phyloP scores from a whole-genome alignment of 2,329 filamentous ascomycete species.

The Talaromyces sp. region DNA sequence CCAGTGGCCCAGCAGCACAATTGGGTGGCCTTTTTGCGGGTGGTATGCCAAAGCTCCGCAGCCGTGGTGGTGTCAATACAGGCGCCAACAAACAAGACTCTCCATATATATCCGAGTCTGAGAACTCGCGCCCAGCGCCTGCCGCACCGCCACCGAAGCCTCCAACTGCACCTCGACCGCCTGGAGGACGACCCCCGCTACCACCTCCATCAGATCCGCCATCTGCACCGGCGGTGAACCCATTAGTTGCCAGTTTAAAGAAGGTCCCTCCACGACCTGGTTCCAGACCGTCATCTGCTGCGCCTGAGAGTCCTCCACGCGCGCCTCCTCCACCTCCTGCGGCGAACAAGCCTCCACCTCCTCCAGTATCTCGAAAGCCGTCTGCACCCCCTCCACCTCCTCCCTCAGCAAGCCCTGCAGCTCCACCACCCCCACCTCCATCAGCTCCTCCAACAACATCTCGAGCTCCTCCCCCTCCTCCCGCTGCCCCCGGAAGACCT shows the following conservation, averaged over 20 bases:
- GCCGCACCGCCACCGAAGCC: constrained; percentile 58
- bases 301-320: constrained; percentile 50
- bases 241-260: constrained; percentile 58
- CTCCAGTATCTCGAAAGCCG: constrained; percentile 61
- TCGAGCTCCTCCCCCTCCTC: constrained; percentile 46
- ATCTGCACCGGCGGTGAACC: constrained; percentile 56
- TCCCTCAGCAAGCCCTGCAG: constrained; percentile 47
- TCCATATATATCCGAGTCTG: constrained; percentile 81
- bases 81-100: constrained; percentile 69
- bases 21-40: constrained; percentile 86
- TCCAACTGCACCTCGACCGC: constrained; percentile 56
- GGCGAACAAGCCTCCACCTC: constrained; percentile 54
- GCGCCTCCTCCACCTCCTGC: constrained; percentile 66
- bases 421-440: constrained; percentile 47
- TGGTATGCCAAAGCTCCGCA: constrained; percentile 93
- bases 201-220: constrained; percentile 52
- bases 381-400: constrained; percentile 53
- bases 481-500: constrained; percentile 47
- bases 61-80: constrained; percentile 78
- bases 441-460: constrained; percentile 26
- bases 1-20: constrained; percentile 64
- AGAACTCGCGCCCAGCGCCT: constrained; percentile 58
- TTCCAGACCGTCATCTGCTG: constrained; percentile 62
- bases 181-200: constrained; percentile 55
- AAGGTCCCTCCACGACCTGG: constrained; percentile 57